A percentile compares a stretch with the other conserved stretches of the same genome.
These are phyloP conservation scores for Pseudogymnoascus sp. DNA, from an alignment of 2,329 filamentous ascomycete genomes.

Conservation along the genomic window DNA sequence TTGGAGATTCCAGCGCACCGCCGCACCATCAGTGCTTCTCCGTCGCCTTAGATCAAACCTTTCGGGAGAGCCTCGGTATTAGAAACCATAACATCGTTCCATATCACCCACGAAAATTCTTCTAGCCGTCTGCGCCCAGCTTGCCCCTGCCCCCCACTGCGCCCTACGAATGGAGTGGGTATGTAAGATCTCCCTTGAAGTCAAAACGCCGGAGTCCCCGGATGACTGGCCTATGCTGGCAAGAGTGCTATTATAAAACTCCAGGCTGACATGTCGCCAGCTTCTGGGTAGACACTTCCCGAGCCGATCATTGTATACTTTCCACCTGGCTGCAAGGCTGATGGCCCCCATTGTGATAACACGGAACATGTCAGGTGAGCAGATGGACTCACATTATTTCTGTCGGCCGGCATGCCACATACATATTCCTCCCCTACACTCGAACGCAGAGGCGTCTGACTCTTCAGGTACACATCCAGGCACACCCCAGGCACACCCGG, in stretches of 20 bases:
- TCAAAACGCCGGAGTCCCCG: conserved; percentile 1
- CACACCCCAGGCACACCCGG: background rate
- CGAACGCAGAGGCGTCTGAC: background rate
- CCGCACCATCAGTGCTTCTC: background rate
- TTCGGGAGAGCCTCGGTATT: conserved; percentile 3
- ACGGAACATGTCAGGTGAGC: background rate
- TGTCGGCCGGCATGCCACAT: background rate
- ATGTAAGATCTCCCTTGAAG: background rate
- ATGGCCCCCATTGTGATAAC: background rate
- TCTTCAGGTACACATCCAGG: background rate
- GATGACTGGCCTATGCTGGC: background rate
- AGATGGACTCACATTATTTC: background rate
- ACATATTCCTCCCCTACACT: background rate
- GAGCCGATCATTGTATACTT: background rate
- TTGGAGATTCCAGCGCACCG: background rate
- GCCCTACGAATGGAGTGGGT: background rate
- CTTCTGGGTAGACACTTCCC: background rate
- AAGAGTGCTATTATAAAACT: conserved; percentile 1
- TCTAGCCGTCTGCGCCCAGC: background rate
- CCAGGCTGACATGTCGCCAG: background rate
- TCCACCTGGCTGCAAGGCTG: background rate
- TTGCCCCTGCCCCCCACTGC: background rate
- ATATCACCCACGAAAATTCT: background rate
- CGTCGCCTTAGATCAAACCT: background rate
- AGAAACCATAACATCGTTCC: background rate